A percentile compares a stretch with the other conserved stretches of the same genome.
These are phyloP conservation scores for Monilinia fructigena DNA, from an alignment of 2,329 filamentous ascomycete genomes.

Conservation along the genomic window DNA sequence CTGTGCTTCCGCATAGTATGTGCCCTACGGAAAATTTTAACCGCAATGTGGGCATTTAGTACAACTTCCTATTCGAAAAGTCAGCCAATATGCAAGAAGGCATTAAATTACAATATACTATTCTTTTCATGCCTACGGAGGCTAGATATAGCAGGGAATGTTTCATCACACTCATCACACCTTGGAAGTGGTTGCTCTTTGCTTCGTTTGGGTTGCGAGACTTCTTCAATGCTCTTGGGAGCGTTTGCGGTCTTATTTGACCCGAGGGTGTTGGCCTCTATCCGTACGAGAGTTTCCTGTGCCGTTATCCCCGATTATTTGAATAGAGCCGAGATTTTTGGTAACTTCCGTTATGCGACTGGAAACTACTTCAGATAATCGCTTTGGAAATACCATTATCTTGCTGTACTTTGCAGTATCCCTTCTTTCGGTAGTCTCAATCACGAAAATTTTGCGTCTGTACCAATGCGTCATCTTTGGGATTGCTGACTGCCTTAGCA, in stretches of 20 bases:
- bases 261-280: too few relatives aligned
- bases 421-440: not conserved
- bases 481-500: not conserved
- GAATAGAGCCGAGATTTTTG: not conserved
- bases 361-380: not conserved
- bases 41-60: constrained; percentile 9
- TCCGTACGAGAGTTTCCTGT: too few relatives aligned
- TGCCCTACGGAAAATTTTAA: not conserved
- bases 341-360: not conserved
- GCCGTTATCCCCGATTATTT: not conserved
- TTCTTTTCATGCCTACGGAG: not conserved
- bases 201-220: not conserved
- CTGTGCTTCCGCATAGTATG: not conserved
- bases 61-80: not conserved
- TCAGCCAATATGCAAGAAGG: not conserved
- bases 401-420: constrained; percentile 8
- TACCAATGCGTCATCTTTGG: not conserved
- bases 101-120: not conserved
- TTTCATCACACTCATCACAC: not conserved
- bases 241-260: not conserved
- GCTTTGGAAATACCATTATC: constrained; percentile 8
- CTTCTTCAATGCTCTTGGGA: not conserved
- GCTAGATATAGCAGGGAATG: not conserved
- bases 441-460: constrained; percentile 10
- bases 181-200: not conserved